Evolutionary conservation across 1,284 basidiomycete genomes (phyloP), one percentile per base, ranked within the genome.

Genomic region (Naganishia albida): DNA sequence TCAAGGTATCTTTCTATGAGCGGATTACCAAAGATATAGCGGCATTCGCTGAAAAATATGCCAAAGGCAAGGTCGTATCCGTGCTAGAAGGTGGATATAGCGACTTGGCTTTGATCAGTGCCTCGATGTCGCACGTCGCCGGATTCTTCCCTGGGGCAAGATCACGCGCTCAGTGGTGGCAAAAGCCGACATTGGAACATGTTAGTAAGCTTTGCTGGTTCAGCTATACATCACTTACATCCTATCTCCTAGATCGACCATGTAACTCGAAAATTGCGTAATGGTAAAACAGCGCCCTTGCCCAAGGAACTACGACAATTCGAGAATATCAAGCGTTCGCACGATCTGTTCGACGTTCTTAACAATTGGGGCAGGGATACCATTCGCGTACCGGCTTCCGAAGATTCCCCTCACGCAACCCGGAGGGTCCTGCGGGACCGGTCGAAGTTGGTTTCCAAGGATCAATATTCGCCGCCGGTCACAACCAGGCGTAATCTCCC

Each of bases 61-160:
- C 90, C 0, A 72, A 77, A 0, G 92, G 93, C 0, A 85, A 88
- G 56, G 73, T 96, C 1, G 82, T 98, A 25, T 92, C 90, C 68
- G 88, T 97, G 0, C 84, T 99, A 0, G 95, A 99, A 78, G 94
- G 94, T 1, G 95, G 94, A 0, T 98, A 99, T 74, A 91, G 90
- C 70, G 93, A 97, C 74, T 84, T 89, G 3, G 91, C 92, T 0
- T 80, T 98, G 57, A 87, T 83, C 15, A 91, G 89, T 69, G 93
- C 88, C 0, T 83, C 87, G 0, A 85, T 93, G 83, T 89, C 90
- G 0, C 89, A 92, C 75, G 77, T 93, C 1, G 80, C 81, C 16
- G 92, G 91, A 0, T 77, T 94, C 48, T 81, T 83, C 18, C 52
- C 62, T 16, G 8, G 25, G 10, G 42, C 15, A 3, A 40, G 44